phyloP scores from a whole-genome alignment of 345 rosid species.

The Triadica sebifera region DNA sequence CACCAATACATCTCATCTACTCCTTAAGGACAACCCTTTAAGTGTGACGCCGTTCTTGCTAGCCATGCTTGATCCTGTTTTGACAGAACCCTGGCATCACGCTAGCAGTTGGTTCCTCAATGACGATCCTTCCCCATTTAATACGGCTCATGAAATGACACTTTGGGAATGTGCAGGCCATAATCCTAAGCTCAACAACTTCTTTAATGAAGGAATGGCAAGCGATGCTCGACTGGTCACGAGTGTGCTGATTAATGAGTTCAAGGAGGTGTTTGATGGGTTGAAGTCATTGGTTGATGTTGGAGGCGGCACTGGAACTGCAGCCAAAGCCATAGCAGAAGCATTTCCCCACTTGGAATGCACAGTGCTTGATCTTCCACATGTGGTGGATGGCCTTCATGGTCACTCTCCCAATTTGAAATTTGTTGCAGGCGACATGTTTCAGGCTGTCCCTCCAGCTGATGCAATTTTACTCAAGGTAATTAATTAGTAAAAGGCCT shows the following conservation, averaged over 20 bases:
- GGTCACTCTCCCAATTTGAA: background rate
- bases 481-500: background rate
- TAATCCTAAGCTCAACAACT: constrained; percentile 3
- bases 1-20: constrained; percentile 17
- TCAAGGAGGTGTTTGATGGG: constrained; percentile 25
- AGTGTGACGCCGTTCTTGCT: constrained; percentile 15
- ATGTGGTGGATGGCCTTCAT: constrained; percentile 8
- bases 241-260: background rate
- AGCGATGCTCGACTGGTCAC: background rate
- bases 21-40: constrained; percentile 20
- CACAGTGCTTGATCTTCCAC: constrained; percentile 27
- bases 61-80: constrained; percentile 11
- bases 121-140: constrained; percentile 13
- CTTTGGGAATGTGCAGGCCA: constrained; percentile 16
- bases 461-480: constrained; percentile 9
- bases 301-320: constrained; percentile 36
- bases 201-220: constrained; percentile 13
- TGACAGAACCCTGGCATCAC: constrained; percentile 9
- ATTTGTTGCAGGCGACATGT: constrained; percentile 10
- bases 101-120: constrained; percentile 19
- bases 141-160: constrained; percentile 15
- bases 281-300: constrained; percentile 32
- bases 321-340: constrained; percentile 21
- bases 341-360: constrained; percentile 29
- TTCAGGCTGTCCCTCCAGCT: constrained; percentile 3